Evolutionary conservation across 176 grass and related monocot genomes (phyloP).

Genomic region (Puccinellia tenuiflora): DNA sequence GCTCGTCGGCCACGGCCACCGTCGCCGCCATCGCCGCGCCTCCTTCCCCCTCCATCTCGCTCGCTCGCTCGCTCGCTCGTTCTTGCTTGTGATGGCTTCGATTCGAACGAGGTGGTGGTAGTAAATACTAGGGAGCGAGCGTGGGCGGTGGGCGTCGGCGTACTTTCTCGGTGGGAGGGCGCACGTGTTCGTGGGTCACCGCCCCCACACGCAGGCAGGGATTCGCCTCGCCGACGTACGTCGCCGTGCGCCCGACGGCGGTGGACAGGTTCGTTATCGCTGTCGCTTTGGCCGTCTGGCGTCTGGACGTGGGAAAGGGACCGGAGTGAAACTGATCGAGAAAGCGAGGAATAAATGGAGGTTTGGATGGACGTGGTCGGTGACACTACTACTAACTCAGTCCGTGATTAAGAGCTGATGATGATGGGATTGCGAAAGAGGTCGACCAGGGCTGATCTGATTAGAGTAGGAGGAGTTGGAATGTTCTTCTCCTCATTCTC

Average conservation of each 20-base stretch:
- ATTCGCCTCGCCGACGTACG: background rate
- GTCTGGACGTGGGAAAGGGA: background rate
- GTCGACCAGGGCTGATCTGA: background rate
- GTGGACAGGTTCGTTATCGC: background rate
- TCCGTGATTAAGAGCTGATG: background rate
- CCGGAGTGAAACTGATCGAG: background rate
- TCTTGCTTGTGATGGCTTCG: too few species aligned
- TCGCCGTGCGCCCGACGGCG: background rate
- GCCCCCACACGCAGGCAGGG: background rate
- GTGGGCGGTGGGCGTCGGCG: background rate
- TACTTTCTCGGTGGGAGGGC: background rate
- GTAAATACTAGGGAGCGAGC: background rate
- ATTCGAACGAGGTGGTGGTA: background rate
- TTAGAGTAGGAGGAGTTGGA: background rate
- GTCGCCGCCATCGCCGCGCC: background rate
- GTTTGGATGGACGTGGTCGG: background rate
- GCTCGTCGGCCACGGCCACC: slow-evolving; percentile 45
- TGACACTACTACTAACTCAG: background rate
- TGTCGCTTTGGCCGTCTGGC: background rate
- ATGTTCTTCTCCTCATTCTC: background rate
- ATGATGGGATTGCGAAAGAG: background rate
- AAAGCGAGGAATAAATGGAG: background rate
- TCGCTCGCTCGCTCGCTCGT: background rate
- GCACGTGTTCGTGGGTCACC: background rate
- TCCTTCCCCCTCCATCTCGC: background rate